Evolutionary conservation across 2,329 filamentous ascomycete species (phyloP).

Genomic region (Ophiosphaerella herpotricha): DNA sequence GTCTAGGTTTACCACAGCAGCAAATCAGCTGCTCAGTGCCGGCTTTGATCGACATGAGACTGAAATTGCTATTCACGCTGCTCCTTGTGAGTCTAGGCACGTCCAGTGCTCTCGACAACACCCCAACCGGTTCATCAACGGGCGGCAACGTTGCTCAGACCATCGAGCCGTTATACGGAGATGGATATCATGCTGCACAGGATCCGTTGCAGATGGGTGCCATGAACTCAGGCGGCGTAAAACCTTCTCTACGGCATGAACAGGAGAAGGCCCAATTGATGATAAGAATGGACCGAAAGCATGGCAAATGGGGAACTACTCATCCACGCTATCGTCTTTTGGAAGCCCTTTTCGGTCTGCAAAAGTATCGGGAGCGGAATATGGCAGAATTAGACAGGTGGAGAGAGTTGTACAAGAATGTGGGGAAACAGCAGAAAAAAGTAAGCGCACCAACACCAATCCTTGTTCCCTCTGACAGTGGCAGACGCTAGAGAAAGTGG

Average conservation of each 20-base stretch:
- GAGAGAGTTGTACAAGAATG: constrained; percentile 27
- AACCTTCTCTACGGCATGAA: constrained; percentile 16
- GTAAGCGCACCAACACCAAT: not conserved
- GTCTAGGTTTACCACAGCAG: not conserved
- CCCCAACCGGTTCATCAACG: not conserved
- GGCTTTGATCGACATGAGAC: not conserved
- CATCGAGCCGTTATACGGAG: not conserved
- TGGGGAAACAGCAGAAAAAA: constrained; percentile 30
- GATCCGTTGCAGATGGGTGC: constrained; percentile 11
- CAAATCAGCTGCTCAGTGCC: not conserved
- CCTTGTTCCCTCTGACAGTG: not conserved
- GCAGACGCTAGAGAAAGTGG: constrained; percentile 23
- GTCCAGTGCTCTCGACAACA: not conserved
- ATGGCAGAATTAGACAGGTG: constrained; percentile 27
- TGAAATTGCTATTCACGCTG: not conserved
- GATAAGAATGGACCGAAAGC: constrained; percentile 21
- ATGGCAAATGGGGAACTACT: constrained; percentile 20
- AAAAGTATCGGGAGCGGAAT: constrained; percentile 22
- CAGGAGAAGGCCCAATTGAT: constrained; percentile 26
- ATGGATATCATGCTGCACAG: constrained; percentile 4
- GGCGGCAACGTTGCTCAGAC: too few species aligned
- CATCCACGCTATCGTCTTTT: constrained; percentile 29
- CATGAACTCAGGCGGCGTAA: constrained; percentile 6
- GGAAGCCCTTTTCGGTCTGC: constrained; percentile 23
- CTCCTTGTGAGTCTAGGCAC: not conserved